A percentile compares a stretch with the other conserved stretches of the same genome.
Evolutionary conservation across 2,329 filamentous ascomycete species (phyloP).

Genomic region (Arthrobotrys sinensis): DNA sequence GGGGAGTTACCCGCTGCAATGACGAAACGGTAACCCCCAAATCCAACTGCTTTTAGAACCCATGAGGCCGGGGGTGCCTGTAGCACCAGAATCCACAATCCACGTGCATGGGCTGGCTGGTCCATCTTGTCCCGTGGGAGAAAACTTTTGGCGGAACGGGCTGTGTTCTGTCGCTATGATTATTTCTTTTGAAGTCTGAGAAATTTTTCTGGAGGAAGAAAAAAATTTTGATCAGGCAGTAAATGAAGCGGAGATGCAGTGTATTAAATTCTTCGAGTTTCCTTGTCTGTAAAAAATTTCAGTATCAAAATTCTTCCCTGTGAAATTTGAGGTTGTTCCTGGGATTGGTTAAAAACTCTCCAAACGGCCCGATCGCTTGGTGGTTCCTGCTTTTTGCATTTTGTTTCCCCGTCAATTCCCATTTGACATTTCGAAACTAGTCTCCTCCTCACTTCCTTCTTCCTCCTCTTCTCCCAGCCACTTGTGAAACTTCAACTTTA

Average conservation of each 20-base stretch:
- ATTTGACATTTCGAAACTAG: not conserved
- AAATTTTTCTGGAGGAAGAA: not conserved
- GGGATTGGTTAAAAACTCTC: slow-evolving; percentile 1
- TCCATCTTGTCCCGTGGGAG: not conserved
- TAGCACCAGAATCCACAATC: not conserved
- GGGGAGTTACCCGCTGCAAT: not conserved
- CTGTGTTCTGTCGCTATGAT: too few relatives aligned
- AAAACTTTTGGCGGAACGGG: not conserved
- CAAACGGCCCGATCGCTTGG: slow-evolving; percentile 12
- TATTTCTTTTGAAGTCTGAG: too few relatives aligned
- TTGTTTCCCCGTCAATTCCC: too few relatives aligned
- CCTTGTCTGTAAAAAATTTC: slow-evolving; percentile 24
- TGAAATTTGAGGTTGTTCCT: not conserved
- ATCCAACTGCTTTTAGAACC: not conserved
- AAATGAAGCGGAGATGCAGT: not conserved
- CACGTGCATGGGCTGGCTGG: slow-evolving; percentile 8
- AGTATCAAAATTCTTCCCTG: slow-evolving; percentile 24
- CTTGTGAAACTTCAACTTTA: slow-evolving; percentile 1
- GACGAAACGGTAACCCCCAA: slow-evolving; percentile 5
- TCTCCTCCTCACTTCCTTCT: not conserved
- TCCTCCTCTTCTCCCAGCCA: slow-evolving; percentile 6
- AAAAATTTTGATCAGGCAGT: slow-evolving; percentile 16
- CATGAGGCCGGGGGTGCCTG: not conserved
- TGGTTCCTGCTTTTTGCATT: too few relatives aligned
- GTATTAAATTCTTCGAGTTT: slow-evolving; percentile 29